These are phyloP conservation scores for Baorangia bicolor DNA, from an alignment of 768 basidiomycete genomes.

Conservation along the genomic window DNA sequence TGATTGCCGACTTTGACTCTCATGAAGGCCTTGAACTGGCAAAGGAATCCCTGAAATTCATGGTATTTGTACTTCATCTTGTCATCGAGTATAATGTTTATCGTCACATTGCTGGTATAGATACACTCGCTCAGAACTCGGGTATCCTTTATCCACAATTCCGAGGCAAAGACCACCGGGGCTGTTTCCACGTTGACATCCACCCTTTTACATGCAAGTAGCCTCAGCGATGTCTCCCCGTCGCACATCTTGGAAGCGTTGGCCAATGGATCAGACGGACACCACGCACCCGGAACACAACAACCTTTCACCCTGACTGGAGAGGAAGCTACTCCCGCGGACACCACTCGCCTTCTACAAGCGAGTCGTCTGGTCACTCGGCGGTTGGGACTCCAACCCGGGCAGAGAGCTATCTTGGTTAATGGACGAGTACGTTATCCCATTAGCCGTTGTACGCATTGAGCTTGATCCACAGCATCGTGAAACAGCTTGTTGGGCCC, in stretches of 20 bases:
- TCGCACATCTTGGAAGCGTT: constrained; percentile 17
- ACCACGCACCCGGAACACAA: constrained; percentile 32
- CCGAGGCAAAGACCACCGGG: constrained; percentile 29
- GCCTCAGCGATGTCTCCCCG: constrained; percentile 33
- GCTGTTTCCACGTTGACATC: constrained; percentile 47
- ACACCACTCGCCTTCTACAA: constrained; percentile 38
- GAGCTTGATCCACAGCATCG: constrained; percentile 2
- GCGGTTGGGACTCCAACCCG: constrained; percentile 57
- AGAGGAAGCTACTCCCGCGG: constrained; percentile 28
- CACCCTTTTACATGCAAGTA: constrained; percentile 44
- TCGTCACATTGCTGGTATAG: constrained; percentile 31
- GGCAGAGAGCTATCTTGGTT: constrained; percentile 62
- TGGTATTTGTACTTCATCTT: constrained; percentile 44
- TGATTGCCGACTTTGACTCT: constrained; percentile 79
- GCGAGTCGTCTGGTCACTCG: constrained; percentile 49
- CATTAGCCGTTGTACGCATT: background rate
- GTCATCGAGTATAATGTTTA: background rate
- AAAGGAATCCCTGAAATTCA: constrained; percentile 61
- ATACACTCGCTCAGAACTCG: constrained; percentile 49
- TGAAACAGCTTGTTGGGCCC: constrained; percentile 71
- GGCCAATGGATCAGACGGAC: constrained; percentile 6
- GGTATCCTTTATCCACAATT: constrained; percentile 78
- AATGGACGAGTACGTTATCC: constrained; percentile 75
- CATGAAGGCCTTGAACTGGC: constrained; percentile 55
- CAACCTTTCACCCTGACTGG: constrained; percentile 34